Evolutionary conservation across 768 basidiomycete species (phyloP), one percentile per base, ranked within the genome.

Genomic region (Naganishia randhawae): DNA sequence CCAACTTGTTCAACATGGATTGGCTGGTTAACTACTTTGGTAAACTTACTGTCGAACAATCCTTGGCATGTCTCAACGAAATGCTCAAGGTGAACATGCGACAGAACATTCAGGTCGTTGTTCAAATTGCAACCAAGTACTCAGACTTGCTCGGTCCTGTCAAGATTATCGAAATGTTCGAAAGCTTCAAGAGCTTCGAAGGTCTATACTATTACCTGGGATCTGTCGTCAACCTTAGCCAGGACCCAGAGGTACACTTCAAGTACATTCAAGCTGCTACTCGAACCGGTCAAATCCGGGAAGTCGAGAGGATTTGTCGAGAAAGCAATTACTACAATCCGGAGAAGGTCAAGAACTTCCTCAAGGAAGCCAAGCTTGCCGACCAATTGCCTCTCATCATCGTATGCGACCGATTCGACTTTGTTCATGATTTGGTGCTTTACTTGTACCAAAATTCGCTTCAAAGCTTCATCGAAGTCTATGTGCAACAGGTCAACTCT

Each of bases 271-370:
- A 98, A 77, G 96, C 96, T 31, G 96, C 96, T 7, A 95, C 93
- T 1, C 88, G 95, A 31, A 99, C 96, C 32, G 94, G 95, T 48
- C 96, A 98, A 79, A 93, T 99, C 73, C 89, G 96, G 55, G 96
- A 99, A 80, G 96, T 99, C 66, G 96, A 99, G 82, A 92, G 96
- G 52, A 95, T 99, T 76, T 97, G 94, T 78, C 85, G 96, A 64
- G 96, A 99, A 83, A 92, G 90, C 80, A 97, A 98, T 82, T 84
- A 84, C 82, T 98, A 98, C 85, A 97, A 94, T 81, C 91, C 96
- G 0, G 96, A 99, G 84, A 99, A 99, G 82, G 96, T 98, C 85
- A 98, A 99, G 85, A 99, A 99, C 82, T 98, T 97, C 88, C 87
- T 97, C 80, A 97, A 97, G 81, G 96, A 99, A 78, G 94, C 96